A percentile compares a stretch with the other conserved stretches of the same genome.
Conservation (phyloP, 768 basidiomycete genomes). For the Lactifluus echinatus region DNA sequence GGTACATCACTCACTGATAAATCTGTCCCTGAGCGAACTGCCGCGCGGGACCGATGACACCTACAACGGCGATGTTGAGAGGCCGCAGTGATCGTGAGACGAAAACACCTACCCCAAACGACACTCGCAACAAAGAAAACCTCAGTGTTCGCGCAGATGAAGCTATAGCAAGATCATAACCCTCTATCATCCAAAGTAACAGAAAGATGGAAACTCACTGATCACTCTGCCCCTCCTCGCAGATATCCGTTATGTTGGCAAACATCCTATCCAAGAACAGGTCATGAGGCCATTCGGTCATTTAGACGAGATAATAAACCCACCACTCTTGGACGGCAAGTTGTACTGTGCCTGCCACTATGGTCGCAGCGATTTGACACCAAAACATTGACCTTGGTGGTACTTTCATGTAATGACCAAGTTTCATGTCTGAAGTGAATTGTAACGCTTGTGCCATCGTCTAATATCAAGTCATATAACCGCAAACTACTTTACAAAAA, state of each 20-base stretch:
- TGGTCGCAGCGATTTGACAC: constrained; percentile 48
- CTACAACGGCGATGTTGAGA: constrained; percentile 22
- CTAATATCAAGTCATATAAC: neutral
- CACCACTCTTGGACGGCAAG: constrained; percentile 51
- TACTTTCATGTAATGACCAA: constrained; percentile 68
- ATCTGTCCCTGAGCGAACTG: constrained; percentile 48
- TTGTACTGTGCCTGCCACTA: constrained; percentile 57
- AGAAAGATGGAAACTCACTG: constrained; percentile 1
- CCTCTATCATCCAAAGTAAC: neutral
- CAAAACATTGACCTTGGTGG: constrained; percentile 28
- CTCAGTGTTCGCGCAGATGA: constrained; percentile 17
- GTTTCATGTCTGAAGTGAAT: constrained; percentile 70
- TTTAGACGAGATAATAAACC: neutral
- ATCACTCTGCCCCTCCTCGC: constrained; percentile 42
- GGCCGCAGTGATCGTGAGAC: neutral
- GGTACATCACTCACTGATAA: constrained; percentile 42
- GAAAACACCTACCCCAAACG: constrained; percentile 16
- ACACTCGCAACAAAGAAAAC: constrained; percentile 21
- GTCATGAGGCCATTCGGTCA: neutral
- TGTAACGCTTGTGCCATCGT: constrained; percentile 43
- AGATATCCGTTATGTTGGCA: constrained; percentile 56
- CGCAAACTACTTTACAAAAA: neutral
- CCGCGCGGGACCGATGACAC: constrained; percentile 55
- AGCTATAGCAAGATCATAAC: neutral
- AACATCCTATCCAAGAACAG: constrained; percentile 36